These are phyloP conservation scores for Serendipita sp. DNA, from an alignment of 768 basidiomycete genomes.

Conservation along the genomic window DNA sequence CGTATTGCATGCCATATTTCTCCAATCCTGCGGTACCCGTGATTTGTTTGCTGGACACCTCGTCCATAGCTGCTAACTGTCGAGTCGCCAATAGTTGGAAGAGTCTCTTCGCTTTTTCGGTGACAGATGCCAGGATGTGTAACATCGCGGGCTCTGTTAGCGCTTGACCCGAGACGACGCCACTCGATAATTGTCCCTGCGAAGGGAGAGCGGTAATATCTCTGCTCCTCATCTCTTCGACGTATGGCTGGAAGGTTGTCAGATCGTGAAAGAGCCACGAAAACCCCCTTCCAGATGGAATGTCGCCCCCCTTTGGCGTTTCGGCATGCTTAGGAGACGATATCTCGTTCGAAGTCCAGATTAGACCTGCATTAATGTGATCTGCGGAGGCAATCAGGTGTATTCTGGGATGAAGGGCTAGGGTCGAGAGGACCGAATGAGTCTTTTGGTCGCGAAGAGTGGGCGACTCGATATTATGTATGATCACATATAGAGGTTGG, in stretches of 20 bases:
- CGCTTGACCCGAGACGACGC: conserved; percentile 7
- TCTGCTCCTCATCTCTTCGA: conserved; percentile 45
- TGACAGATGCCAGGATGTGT: conserved; percentile 77
- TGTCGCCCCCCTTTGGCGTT: conserved; percentile 12
- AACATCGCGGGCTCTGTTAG: conserved; percentile 65
- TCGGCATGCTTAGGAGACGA: conserved; percentile 27
- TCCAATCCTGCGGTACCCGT: conserved; percentile 11
- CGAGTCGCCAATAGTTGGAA: conserved; percentile 54
- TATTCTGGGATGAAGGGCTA: conserved; percentile 59
- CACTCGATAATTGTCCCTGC: conserved; percentile 17
- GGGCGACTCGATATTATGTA: conserved; percentile 81
- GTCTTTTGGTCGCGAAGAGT: conserved; percentile 48
- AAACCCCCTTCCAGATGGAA: conserved; percentile 8
- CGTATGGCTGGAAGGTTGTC: conserved; percentile 72
- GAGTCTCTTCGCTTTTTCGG: conserved; percentile 69
- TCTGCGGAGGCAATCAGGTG: conserved; percentile 79
- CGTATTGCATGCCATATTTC: conserved; percentile 45
- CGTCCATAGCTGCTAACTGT: conserved; percentile 50
- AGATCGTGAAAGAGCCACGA: conserved; percentile 78
- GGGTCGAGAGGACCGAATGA: conserved; percentile 49
- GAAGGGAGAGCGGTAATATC: conserved; percentile 47
- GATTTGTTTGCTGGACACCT: conserved; percentile 13
- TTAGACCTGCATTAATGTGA: conserved; percentile 64
- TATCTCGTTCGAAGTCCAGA: conserved; percentile 67
- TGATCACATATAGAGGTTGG: conserved; percentile 52